Conservation (phyloP, 164 flowering plant species). For the Santalum album region DNA sequence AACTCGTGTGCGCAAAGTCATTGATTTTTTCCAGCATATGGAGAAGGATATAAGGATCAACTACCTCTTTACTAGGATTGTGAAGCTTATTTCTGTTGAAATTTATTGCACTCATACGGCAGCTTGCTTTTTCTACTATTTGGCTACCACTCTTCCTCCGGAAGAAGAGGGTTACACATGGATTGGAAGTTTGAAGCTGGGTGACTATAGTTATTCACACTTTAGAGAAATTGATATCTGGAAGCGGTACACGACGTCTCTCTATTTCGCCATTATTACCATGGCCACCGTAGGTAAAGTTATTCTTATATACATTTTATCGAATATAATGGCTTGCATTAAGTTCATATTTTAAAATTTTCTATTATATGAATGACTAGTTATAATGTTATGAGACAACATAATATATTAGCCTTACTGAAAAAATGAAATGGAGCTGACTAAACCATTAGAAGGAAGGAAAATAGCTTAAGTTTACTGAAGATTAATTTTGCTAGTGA, state of each 20-base stretch:
- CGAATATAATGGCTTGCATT: not conserved
- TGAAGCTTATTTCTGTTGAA: slow-evolving; percentile 58
- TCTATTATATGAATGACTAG: no score
- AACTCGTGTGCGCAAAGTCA: slow-evolving; percentile 39
- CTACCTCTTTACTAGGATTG: slow-evolving; percentile 56
- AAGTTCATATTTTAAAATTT: not conserved
- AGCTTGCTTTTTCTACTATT: slow-evolving; percentile 68
- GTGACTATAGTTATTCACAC: slow-evolving; percentile 50
- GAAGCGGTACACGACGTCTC: slow-evolving; percentile 55
- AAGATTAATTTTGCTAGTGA: no score
- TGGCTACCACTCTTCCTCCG: slow-evolving; percentile 64
- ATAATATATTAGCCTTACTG: no score
- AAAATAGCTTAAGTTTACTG: no score
- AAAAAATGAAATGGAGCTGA: no score
- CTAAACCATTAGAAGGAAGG: no score
- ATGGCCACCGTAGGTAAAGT: slow-evolving; percentile 68
- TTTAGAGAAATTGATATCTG: slow-evolving; percentile 66
- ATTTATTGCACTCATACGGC: slow-evolving; percentile 75
- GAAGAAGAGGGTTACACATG: slow-evolving; percentile 68
- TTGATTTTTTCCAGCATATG: slow-evolving; percentile 37
- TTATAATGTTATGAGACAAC: no score
- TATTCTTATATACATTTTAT: not conserved
- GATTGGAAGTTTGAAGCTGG: slow-evolving; percentile 72
- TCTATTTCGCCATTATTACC: slow-evolving; percentile 58
- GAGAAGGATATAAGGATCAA: slow-evolving; percentile 71